Evolutionary conservation across 768 basidiomycete genomes (phyloP).

Genomic region (Lyophyllum shimeji): DNA sequence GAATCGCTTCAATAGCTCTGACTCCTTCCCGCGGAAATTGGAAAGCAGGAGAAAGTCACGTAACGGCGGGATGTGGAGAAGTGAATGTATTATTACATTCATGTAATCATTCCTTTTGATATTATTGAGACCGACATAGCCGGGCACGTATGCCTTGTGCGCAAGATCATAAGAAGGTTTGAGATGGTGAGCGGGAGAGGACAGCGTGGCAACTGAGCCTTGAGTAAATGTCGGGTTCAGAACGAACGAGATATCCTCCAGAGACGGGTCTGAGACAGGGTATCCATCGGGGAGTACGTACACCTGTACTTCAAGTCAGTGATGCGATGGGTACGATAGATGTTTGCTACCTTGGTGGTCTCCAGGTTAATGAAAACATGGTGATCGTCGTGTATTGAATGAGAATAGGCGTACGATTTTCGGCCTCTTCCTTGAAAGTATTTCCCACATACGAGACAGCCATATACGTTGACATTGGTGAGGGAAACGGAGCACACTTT

Average conservation of each 20-base stretch:
- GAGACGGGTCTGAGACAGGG: conserved; percentile 91
- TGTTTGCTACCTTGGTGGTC: conserved; percentile 74
- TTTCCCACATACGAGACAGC: conserved; percentile 96
- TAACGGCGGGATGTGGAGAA: conserved; percentile 88
- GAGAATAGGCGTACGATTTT: conserved; percentile 92
- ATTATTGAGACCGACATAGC: conserved; percentile 96
- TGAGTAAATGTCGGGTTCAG: conserved; percentile 85
- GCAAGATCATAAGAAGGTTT: conserved; percentile 86
- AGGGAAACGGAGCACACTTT: conserved; percentile 97
- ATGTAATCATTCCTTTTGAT: conserved; percentile 97
- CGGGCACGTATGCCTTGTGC: conserved; percentile 82
- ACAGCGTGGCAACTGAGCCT: conserved; percentile 51
- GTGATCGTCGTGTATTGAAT: conserved; percentile 97
- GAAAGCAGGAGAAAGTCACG: conserved; percentile 86
- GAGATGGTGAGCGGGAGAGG: conserved; percentile 55
- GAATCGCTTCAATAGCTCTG: conserved; percentile 88
- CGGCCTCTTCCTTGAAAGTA: conserved; percentile 98
- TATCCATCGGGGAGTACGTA: conserved; percentile 98
- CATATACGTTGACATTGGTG: conserved; percentile 96
- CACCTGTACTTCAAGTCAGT: conserved; percentile 54
- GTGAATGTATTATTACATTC: conserved; percentile 94
- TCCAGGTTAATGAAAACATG: conserved; percentile 97
- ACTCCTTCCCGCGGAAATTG: conserved; percentile 67
- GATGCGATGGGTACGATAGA: background rate
- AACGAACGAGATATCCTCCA: conserved; percentile 93